Base-by-base conservation (phyloP, 78 protist species). In the Capsaspora owczarzaki region DNA sequence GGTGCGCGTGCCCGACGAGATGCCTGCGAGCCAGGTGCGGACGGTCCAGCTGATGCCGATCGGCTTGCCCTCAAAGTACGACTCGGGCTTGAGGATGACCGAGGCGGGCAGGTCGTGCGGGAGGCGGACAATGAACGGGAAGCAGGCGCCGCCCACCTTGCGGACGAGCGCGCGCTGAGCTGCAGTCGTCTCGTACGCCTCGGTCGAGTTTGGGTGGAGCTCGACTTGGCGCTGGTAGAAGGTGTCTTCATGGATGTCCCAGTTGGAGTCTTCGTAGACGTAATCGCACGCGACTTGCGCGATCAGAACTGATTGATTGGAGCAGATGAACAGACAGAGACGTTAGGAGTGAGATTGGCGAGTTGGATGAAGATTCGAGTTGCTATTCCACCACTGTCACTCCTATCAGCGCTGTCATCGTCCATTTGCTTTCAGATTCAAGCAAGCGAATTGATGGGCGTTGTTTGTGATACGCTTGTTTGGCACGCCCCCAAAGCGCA, bases 1-100 rank as follows among this genome's bases (percentile, higher is more conserved):
- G 42, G 35, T 3, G 42, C 33, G 27, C n/a, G 35, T 1, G 41
- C 43, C 41, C 20, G 23, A 25, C 33, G 33, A 12, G 41, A 20
- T 25, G 43, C 43, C 12, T 41, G 23, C 33, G 43, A 63, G 35
- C 22, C 33, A 63, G 19, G 72, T 8, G 41, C 72, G 6, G 20
- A 63, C 41, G 43, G 72, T 35, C 72, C 72, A 63, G 38, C n/a
- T 35, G 41, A 63, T 35, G 25, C 72, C 72, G 33, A 63, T 63
- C 72, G 27, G 72, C 4, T 35, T 35, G 41, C 72, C 72, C 41
- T 63, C 72, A 41, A 33, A 35, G 72, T 63, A 63, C 43, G 23
- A 12, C 25, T 35, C 72, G 35, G 72, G 72, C 72, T 63, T 63
- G 72, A 63, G 72, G 14, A 63, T 35, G 38, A 63, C 72, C 72